These are phyloP conservation scores for Maudiozyma turicensis DNA, from an alignment of 805 yeast species.

Conservation along the genomic window DNA sequence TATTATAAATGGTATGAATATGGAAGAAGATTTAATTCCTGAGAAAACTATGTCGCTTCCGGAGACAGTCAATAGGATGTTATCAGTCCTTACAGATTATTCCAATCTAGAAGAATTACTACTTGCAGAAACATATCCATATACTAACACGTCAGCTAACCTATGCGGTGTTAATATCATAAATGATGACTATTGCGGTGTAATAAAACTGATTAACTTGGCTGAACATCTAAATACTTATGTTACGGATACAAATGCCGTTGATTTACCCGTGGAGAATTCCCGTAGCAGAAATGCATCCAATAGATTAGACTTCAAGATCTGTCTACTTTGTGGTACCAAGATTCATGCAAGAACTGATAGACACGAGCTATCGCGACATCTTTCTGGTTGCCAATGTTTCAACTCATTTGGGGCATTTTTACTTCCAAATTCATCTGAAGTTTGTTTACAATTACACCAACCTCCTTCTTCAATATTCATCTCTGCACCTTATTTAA, in stretches of 20 bases:
- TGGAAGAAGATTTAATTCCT: slow-evolving; percentile 8
- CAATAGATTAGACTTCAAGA: slow-evolving; percentile 34
- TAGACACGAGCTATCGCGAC: slow-evolving; percentile 25
- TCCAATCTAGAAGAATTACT: neutral
- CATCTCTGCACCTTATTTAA: slow-evolving; percentile 61
- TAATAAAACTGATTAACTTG: slow-evolving; percentile 41
- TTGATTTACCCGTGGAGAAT: slow-evolving; percentile 25
- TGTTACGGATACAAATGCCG: slow-evolving; percentile 25
- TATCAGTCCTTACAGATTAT: slow-evolving; percentile 10
- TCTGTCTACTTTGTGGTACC: slow-evolving; percentile 39
- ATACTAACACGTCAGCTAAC: neutral
- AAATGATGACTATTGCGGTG: slow-evolving; percentile 42
- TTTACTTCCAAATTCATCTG: slow-evolving; percentile 30
- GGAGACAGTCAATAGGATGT: slow-evolving; percentile 7
- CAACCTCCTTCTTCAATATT: slow-evolving; percentile 25
- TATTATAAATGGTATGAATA: slow-evolving; percentile 15
- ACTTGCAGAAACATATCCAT: neutral
- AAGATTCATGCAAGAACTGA: slow-evolving; percentile 29
- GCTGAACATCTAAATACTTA: slow-evolving; percentile 38
- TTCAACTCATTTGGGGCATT: slow-evolving; percentile 30
- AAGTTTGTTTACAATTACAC: slow-evolving; percentile 26
- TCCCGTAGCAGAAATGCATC: slow-evolving; percentile 18
- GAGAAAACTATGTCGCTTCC: neutral
- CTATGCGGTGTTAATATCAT: neutral
- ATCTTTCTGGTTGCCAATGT: slow-evolving; percentile 20